Evolutionary conservation across 805 yeast species (phyloP), one percentile per base, ranked within the genome.

Genomic region (Yarrowia sp.): DNA sequence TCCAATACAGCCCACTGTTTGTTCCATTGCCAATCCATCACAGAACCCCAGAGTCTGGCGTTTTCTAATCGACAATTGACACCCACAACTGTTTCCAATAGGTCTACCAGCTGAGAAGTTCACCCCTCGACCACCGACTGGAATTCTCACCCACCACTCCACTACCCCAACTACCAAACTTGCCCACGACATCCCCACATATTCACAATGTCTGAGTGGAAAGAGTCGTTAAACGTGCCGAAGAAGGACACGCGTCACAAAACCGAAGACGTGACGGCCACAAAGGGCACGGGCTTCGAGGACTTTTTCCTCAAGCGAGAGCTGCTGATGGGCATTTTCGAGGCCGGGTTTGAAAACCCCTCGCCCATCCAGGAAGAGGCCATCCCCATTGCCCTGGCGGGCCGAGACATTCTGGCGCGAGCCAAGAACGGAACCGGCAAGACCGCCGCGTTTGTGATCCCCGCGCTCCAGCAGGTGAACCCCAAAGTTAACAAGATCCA

Each of bases 351-450:
- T 76, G 99, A 95, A 78, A 92, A 90, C 76, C 99, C 99, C 7
- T 91, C 97, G 38, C 99, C 99, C 19, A 92, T 95, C 76, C 99
- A 95, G 79, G 98, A 94, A 79, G 98, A 93, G 78, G 86, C 97
- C 9, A 95, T 95, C 68, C 99, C 99, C 2, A 91, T 92, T 75
- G 97, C 98, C 0, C 83, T 95, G 53, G 89, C 95, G 68, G 98
- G 98, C 65, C 87, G 97, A 80, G 99, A 95, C 79, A 90, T 95
- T 69, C 84, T 95, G 71, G 99, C 99, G 15, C 86, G 99, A 81
- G 98, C 99, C 52, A 95, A 95, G 78, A 95, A 95, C 79, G 99
- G 99, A 71, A 95, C 99, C 0, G 99, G 99, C 74, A 95, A 95
- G 77, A 95, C 99, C 9, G 99, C 98, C 1, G 96, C 99, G 8